Evolutionary conservation across 306 rosid species (phyloP).

Genomic region (Medicago lupulina): DNA sequence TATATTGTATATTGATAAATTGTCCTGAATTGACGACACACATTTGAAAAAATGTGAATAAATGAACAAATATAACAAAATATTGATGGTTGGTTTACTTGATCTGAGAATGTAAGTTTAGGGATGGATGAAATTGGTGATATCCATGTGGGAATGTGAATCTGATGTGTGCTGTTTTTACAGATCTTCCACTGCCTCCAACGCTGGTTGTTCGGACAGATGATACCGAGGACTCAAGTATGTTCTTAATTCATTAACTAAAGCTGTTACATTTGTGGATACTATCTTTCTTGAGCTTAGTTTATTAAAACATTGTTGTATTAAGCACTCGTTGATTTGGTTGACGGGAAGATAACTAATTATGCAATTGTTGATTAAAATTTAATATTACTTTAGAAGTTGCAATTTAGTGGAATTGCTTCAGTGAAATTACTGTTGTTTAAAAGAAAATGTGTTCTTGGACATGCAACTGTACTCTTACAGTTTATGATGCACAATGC

Average conservation of each 20-base stretch:
- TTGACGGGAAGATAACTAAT: no score
- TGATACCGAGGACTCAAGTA: slow-evolving; percentile 83
- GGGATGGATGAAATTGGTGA: no score
- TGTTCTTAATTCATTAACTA: slow-evolving; percentile 37
- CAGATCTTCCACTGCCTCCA: slow-evolving; percentile 84
- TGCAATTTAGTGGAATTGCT: neutral
- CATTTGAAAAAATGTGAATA: no score
- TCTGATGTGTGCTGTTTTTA: slow-evolving; percentile 10
- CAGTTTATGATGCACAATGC: no score
- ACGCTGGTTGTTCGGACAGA: slow-evolving; percentile 74
- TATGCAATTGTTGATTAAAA: no score
- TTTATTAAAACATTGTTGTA: neutral
- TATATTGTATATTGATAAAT: no score
- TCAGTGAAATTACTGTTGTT: neutral
- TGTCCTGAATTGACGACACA: no score
- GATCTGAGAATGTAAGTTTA: no score
- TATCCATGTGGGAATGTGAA: no score
- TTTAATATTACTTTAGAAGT: slow-evolving; percentile 11
- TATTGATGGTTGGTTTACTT: no score
- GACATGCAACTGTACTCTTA: neutral
- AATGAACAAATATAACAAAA: no score
- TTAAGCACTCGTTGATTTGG: neutral
- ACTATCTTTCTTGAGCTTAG: neutral
- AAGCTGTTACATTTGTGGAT: no score
- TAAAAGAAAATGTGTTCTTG: neutral